phyloP scores from a whole-genome alignment of 2,329 filamentous ascomycete species.

The Alternaria infectoria region DNA sequence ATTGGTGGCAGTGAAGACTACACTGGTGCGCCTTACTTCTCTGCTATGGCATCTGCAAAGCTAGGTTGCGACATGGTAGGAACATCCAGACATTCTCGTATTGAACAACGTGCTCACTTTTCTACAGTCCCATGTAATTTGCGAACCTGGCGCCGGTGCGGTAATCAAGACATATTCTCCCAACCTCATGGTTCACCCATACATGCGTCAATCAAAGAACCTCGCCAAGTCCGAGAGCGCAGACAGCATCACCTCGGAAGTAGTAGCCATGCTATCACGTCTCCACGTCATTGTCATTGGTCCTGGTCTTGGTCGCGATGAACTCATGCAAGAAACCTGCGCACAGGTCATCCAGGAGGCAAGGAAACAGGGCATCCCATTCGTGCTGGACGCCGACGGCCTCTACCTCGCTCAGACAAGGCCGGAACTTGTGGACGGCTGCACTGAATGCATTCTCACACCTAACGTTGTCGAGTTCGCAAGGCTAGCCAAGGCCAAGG shows the following conservation, averaged over 20 bases:
- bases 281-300: conserved; percentile 93
- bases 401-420: conserved; percentile 76
- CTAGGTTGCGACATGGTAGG: conserved; percentile 88
- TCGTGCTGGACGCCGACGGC: conserved; percentile 92
- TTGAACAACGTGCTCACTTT: conserved; percentile 22
- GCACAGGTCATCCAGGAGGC: conserved; percentile 80
- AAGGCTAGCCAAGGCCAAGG: conserved; percentile 76
- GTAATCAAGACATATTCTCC: conserved; percentile 98
- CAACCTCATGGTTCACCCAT: conserved; percentile 96
- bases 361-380: conserved; percentile 71
- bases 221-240: conserved; percentile 62
- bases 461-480: conserved; percentile 95
- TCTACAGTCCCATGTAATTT: conserved; percentile 85
- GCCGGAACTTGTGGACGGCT: conserved; percentile 80
- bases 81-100: no score
- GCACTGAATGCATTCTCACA: conserved; percentile 83
- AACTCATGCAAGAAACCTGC: conserved; percentile 87
- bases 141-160: conserved; percentile 79
- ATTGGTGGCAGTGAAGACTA: conserved; percentile 97
- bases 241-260: conserved; percentile 68
- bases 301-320: conserved; percentile 87
- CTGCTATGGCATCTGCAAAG: conserved; percentile 91
- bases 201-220: conserved; percentile 80
- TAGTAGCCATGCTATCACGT: conserved; percentile 81
- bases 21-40: conserved; percentile 97